Percentiles rank a stretch among this genome's conserved stretches.
Evolutionary conservation across 108 stramenopile genomes (phyloP).

Genomic region (Nannochloropsis salina): DNA sequence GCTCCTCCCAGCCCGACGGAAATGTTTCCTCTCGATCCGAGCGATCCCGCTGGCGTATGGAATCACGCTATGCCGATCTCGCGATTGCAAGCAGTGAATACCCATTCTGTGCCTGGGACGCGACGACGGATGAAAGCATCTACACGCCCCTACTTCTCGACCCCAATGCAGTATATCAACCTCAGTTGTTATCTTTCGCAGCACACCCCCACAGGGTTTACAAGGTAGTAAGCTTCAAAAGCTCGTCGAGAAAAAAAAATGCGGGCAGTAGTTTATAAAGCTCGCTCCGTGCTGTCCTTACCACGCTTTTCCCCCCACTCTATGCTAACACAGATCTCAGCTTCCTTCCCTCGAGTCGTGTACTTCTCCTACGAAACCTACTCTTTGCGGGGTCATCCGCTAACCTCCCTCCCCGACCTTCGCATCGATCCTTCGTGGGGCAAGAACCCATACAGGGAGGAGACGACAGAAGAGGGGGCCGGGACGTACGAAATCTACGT

Average conservation of each 20-base stretch:
- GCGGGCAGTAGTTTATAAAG: background rate
- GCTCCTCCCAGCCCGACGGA: background rate
- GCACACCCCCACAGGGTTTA: background rate
- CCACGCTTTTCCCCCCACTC: background rate
- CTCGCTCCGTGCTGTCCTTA: background rate
- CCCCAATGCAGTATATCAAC: background rate
- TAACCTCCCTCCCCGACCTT: background rate
- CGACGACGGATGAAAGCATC: background rate
- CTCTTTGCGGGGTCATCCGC: background rate
- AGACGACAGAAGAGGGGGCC: background rate
- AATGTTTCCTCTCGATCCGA: background rate
- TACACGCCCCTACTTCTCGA: background rate
- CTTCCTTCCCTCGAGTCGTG: background rate
- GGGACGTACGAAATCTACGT: background rate
- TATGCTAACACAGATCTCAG: background rate
- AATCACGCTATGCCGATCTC: background rate
- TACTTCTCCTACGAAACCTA: background rate
- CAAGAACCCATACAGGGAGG: background rate
- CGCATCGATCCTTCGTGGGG: background rate
- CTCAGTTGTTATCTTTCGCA: conserved; percentile 7
- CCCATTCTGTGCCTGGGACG: conserved; percentile 14
- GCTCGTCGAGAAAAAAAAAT: background rate
- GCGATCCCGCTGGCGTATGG: background rate
- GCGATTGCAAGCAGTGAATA: background rate
- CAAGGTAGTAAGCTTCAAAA: background rate